phyloP scores from a whole-genome alignment of 2,329 filamentous ascomycete genomes.

The Colletotrichum lupini region DNA sequence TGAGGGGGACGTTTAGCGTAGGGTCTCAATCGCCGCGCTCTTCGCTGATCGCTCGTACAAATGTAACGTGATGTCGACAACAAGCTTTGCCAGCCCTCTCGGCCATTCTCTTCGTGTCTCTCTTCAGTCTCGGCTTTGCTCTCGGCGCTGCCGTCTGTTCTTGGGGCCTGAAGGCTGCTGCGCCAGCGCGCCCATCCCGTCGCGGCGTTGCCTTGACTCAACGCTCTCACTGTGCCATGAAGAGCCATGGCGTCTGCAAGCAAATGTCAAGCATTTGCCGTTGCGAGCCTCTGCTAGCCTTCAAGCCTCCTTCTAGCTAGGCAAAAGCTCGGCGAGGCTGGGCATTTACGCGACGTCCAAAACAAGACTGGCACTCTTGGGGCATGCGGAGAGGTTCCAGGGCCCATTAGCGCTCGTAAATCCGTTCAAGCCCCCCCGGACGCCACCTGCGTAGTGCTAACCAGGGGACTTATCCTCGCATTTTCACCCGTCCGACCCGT shows the following conservation, averaged over 20 bases:
- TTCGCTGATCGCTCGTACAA: neutral
- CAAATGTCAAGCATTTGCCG: constrained; percentile 15
- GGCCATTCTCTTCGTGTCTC: neutral
- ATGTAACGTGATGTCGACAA: constrained; percentile 28
- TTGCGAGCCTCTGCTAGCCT: neutral
- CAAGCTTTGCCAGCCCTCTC: constrained; percentile 19
- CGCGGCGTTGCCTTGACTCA: constrained; percentile 28
- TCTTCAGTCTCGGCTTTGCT: neutral
- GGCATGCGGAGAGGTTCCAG: constrained; percentile 5
- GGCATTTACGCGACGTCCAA: neutral
- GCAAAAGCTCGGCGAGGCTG: constrained; percentile 5
- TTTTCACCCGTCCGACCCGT: constrained; percentile 13
- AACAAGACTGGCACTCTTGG: neutral
- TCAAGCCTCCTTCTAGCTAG: neutral
- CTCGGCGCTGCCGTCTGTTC: constrained; percentile 23
- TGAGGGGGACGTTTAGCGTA: neutral
- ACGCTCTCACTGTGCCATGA: neutral
- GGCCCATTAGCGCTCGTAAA: neutral
- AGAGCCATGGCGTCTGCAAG: neutral
- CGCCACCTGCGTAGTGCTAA: constrained; percentile 12
- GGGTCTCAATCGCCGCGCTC: neutral
- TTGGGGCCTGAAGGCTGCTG: constrained; percentile 17
- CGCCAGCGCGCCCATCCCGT: constrained; percentile 19
- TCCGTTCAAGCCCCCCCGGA: constrained; percentile 2
- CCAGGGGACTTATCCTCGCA: constrained; percentile 4